Base-by-base conservation (phyloP, 1,284 basidiomycete species). In the Austroboletus sp. region DNA sequence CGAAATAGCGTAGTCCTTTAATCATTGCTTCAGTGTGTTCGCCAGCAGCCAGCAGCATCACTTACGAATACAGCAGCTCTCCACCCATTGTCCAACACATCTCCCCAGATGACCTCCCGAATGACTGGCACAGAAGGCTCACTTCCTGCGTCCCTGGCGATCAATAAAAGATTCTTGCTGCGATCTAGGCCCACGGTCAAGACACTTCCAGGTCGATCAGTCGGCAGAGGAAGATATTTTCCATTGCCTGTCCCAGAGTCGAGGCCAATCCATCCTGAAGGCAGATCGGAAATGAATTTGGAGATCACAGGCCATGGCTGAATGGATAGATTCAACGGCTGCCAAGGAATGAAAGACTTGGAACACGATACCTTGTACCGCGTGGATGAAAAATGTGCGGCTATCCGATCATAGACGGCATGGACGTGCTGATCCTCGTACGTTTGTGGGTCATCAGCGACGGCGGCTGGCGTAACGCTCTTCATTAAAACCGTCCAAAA, bases 241-340 rank as follows among this genome's bases (percentile, higher is more conserved):
- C 96, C 96, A 56, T 99, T 99, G 0, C 96, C 96, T 15, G 92
- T 94, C 7, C 96, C 96, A 10, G 91, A 84, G 66, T 99, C 96
- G 12, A 97, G 77, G 5, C 96, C 95, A 17, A 98, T 67, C 63
- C 80, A 87, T 17, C 90, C 85, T 7, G 80, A 67, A 3, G 89
- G 81, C 2, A 98, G 63, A 13, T 75, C 76, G 5, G 75, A 71
- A 30, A 98, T 74, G 63, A 98, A 99, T 15, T 70, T 64, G 9
- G 85, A 76, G 39, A 98, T 89, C 50, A 98, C 80, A 0, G 95
- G 95, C 95, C 95, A 99, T 49, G 93, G 93, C 85, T 93, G 58
- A 38, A 29, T 9, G 16, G 44, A 37, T 12, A 29, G 33, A 36
- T 31, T 48, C 7, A 47, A 50, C 45, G 37, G 40, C 16, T n/a